Base-by-base conservation (phyloP, 2,329 filamentous ascomycete species). In the Neofusicoccum sp. region DNA sequence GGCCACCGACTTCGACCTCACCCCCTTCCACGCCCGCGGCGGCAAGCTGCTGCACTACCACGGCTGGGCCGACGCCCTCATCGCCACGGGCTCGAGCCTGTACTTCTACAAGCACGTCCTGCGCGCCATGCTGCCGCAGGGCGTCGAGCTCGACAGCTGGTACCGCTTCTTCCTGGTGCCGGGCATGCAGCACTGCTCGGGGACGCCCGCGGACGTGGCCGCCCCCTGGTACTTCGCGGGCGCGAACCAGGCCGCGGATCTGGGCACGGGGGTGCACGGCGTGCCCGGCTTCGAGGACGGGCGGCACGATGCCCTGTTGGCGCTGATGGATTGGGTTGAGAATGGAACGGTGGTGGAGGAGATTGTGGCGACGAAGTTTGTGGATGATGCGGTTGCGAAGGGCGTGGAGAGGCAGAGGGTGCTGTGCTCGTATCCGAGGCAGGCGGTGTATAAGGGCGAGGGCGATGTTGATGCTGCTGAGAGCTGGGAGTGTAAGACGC, bases 61-160 rank as follows among this genome's bases (percentile, higher is more conserved):
- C 41, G 76, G 80, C 11, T 76, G 82, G 41, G 65, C 68, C 6
- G 78, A 79, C 63, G 73, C 65, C 1, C 66, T 75, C 6, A 86
- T 86, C 58, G 77, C 81, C 12, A 79, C 79, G 0, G 78, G 79
- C 0, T 77, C 80, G 20, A 80, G 79, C 2, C 76, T 80, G 8
- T 82, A 82, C 68, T 86, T 77, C 66, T 82, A 83, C 69, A 73
- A 77, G 16, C 74, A 78, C 14, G 76, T 83, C 1, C 49, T 68
- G n/a, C 69, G 68, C 6, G 70, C 70, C 0, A 61, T 79, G 26
- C 61, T 69, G n/a, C 71, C 73, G 0, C 62, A 65, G 11, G 74
- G 72, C 20, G 66, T 75, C 31, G 64, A 75, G 3, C 62, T 78
- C 1, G 71, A 76, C 44, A 66, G 68, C 14, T 80, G 76, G 66